Evolutionary conservation across 1,284 basidiomycete species (phyloP).

Genomic region (Butyriboletus appendiculatus): DNA sequence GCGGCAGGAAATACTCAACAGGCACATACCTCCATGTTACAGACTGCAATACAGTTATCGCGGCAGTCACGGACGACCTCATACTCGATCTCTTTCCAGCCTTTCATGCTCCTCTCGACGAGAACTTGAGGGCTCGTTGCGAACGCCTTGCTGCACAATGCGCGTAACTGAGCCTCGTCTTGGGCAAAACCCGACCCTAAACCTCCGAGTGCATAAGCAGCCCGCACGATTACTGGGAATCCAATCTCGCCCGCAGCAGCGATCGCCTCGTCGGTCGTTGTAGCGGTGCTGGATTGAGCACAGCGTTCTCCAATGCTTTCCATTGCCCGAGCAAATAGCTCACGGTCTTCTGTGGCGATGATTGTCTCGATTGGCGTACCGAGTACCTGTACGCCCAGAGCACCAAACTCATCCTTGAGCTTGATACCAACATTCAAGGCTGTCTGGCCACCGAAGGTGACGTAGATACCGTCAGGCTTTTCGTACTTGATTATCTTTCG

Average conservation of each 20-base stretch:
- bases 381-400: slow-evolving; percentile 88
- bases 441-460: slow-evolving; percentile 98
- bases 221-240: slow-evolving; percentile 97
- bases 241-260: slow-evolving; percentile 86
- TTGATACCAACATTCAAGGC: slow-evolving; percentile 97
- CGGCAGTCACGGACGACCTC: slow-evolving; percentile 98
- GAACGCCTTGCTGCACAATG: slow-evolving; percentile 91
- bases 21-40: slow-evolving; percentile 94
- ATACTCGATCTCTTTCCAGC: slow-evolving; percentile 99
- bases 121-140: slow-evolving; percentile 97
- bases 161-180: slow-evolving; percentile 84
- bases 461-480: slow-evolving; percentile 98
- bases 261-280: slow-evolving; percentile 82
- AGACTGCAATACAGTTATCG: slow-evolving; percentile 98
- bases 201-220: slow-evolving; percentile 95
- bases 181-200: slow-evolving; percentile 95
- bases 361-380: slow-evolving; percentile 98
- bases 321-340: slow-evolving; percentile 95
- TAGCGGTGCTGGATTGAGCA: slow-evolving; percentile 86
- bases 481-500: slow-evolving; percentile 98
- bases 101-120: slow-evolving; percentile 99
- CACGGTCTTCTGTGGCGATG: slow-evolving; percentile 96
- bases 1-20: neutral
- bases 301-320: slow-evolving; percentile 95
- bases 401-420: slow-evolving; percentile 94